A percentile compares a stretch with the other conserved stretches of the same genome.
Conservation (phyloP, 1,284 basidiomycete species). For the Ceratobasidium papillatum region DNA sequence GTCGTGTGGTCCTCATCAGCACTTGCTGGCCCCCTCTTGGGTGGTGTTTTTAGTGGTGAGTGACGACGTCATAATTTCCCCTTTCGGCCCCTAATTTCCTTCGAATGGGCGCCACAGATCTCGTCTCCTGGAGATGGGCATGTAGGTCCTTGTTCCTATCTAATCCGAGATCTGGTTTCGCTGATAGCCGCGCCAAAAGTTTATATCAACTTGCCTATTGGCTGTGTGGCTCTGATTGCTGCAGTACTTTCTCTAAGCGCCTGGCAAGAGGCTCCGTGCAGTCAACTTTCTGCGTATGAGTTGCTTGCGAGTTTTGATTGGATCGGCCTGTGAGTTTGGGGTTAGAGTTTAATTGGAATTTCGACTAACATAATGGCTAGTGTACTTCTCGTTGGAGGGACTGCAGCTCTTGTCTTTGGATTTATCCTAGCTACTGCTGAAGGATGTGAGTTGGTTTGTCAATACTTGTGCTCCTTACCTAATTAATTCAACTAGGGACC, state of each 20-base stretch:
- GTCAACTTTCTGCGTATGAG: not conserved
- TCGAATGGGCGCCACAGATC: conserved; percentile 39
- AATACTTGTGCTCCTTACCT: not conserved
- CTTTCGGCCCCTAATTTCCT: conserved; percentile 1
- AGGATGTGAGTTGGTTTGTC: conserved; percentile 65
- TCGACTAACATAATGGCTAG: conserved; percentile 53
- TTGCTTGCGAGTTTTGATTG: conserved; percentile 69
- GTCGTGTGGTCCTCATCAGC: conserved; percentile 85
- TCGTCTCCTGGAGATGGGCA: conserved; percentile 74
- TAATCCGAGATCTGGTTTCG: conserved; percentile 30
- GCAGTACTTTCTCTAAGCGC: conserved; percentile 65
- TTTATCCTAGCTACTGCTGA: conserved; percentile 73
- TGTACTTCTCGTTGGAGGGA: conserved; percentile 75
- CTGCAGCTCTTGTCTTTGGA: conserved; percentile 74
- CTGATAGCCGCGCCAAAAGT: conserved; percentile 56
- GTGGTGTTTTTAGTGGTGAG: conserved; percentile 79
- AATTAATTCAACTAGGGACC: not conserved
- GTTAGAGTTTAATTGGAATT: not conserved
- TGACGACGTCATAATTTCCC: conserved; percentile 42
- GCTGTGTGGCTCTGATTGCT: conserved; percentile 65
- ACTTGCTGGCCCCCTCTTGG: conserved; percentile 77
- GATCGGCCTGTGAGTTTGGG: conserved; percentile 67
- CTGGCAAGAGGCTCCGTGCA: conserved; percentile 40
- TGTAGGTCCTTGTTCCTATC: conserved; percentile 61
- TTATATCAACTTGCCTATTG: conserved; percentile 81